Base-by-base conservation (phyloP, 164 flowering plant genomes). In the Dillenia turbinata region DNA sequence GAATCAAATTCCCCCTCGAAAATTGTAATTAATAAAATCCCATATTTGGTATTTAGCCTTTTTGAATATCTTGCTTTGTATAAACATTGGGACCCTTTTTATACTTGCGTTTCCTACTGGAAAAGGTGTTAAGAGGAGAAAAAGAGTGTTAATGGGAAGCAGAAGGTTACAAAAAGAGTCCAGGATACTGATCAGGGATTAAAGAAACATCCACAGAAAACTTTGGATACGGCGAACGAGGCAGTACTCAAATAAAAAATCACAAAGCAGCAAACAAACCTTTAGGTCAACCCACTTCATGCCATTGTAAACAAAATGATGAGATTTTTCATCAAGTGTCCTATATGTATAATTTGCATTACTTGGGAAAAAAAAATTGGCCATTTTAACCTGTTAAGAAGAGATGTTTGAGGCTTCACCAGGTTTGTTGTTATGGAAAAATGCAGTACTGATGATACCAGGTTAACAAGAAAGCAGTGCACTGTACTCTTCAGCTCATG, bases 71-170 rank as follows among this genome's bases (percentile, higher is more conserved):
- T 8, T 13, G 11, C 40, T 43, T 11, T 5, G 0, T 43, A 6
- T 44, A 47, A 45, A 50, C 19, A 12, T 49, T 9, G 49, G 15
- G 44, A 19, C 22, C 40, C 40, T 6, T 33, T 33, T 5, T 5
- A 33, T 33, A 33, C 40, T 33, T 33, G 5, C 44, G 16, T 2
- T 56, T 64, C 24, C 24, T 66, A 43, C 81, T 90, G 96, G 89
- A 87, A 46, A 87, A 88, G 58, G 80, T 77, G 57, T 45, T 85
- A 70, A 83, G 75, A 87, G 65, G 78, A 81, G 59, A 68, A 72
- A 10, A 56, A 55, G 44, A 79, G 81, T 52, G 59, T 9, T 22
- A 84, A 82, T 16, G 87, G 90, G 98, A 84, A 83, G 59, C 77
- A 83, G 62, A 79, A 17, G 70, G 73, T 85, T 51, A 65, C 71